Conservation (phyloP, 2,329 filamentous ascomycete species). For the Lecanosticta acicola region DNA sequence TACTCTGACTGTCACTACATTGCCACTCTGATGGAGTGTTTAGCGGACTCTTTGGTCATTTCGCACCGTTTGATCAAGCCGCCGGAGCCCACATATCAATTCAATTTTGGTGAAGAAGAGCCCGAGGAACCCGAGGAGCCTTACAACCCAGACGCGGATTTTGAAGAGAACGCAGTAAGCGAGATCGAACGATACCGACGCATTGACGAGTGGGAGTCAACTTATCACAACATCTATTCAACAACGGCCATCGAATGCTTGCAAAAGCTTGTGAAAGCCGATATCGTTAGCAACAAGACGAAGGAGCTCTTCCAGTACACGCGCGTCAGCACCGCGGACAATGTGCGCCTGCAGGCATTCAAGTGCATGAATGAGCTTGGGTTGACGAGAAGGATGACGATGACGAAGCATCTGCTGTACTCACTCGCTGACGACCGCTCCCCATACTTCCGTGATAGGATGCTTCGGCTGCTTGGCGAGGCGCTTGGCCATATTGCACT, state of each 20-base stretch:
- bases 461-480: constrained; percentile 50
- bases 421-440: constrained; percentile 54
- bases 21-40: constrained; percentile 64
- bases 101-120: constrained; percentile 42
- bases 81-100: constrained; percentile 19
- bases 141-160: constrained; percentile 44
- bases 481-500: constrained; percentile 56
- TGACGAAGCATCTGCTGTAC: constrained; percentile 54
- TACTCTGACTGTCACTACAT: constrained; percentile 90
- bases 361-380: constrained; percentile 53
- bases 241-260: constrained; percentile 57
- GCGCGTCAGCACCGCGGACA: constrained; percentile 53
- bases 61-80: constrained; percentile 27
- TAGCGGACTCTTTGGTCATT: constrained; percentile 51
- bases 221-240: constrained; percentile 60
- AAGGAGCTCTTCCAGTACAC: constrained; percentile 59
- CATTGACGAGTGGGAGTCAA: constrained; percentile 62
- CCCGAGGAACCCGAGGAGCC: constrained; percentile 44
- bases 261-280: constrained; percentile 49
- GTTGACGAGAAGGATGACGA: constrained; percentile 45
- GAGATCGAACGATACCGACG: constrained; percentile 59
- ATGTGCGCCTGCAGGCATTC: constrained; percentile 56
- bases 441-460: constrained; percentile 50
- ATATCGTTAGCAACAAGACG: constrained; percentile 48
- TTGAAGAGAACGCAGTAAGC: constrained; percentile 53